Conservation (phyloP, 768 basidiomycete genomes). For the Astraeus odoratus region DNA sequence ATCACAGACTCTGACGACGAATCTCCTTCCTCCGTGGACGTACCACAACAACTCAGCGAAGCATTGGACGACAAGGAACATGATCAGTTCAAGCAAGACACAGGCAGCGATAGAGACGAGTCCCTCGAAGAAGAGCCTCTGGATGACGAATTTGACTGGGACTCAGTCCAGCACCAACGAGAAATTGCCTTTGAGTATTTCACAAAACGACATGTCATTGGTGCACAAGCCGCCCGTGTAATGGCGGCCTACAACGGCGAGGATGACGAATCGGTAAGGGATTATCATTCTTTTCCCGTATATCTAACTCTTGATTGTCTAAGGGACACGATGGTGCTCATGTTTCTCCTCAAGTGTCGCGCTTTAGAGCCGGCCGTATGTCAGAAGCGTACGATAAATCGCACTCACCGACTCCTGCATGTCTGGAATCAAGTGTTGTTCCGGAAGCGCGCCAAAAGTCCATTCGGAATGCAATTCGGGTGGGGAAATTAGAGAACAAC, state of each 20-base stretch:
- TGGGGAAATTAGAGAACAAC: slow-evolving; percentile 49
- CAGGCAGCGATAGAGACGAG: slow-evolving; percentile 21
- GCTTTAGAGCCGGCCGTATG: slow-evolving; percentile 56
- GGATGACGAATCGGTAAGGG: slow-evolving; percentile 41
- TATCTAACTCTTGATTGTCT: not conserved
- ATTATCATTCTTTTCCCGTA: slow-evolving; percentile 2
- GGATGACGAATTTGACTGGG: slow-evolving; percentile 50
- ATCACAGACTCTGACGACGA: slow-evolving; percentile 65
- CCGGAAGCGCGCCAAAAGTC: slow-evolving; percentile 41
- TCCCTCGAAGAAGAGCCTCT: slow-evolving; percentile 36
- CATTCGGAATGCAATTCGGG: slow-evolving; percentile 44
- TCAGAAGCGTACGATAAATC: slow-evolving; percentile 43
- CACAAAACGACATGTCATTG: slow-evolving; percentile 50
- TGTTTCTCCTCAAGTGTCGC: slow-evolving; percentile 46
- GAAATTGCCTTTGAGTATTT: slow-evolving; percentile 71
- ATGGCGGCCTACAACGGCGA: slow-evolving; percentile 41
- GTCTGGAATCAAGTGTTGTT: slow-evolving; percentile 35
- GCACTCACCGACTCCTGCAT: slow-evolving; percentile 28
- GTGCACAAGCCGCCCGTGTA: slow-evolving; percentile 44
- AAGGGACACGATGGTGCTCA: slow-evolving; percentile 25
- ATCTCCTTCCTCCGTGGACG: slow-evolving; percentile 33
- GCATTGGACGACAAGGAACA: slow-evolving; percentile 18
- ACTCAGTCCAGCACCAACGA: slow-evolving; percentile 61
- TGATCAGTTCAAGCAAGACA: slow-evolving; percentile 11
- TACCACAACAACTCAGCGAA: slow-evolving; percentile 20